phyloP scores from a whole-genome alignment of 441 rosid genomes.

The Erodium moschatum region DNA sequence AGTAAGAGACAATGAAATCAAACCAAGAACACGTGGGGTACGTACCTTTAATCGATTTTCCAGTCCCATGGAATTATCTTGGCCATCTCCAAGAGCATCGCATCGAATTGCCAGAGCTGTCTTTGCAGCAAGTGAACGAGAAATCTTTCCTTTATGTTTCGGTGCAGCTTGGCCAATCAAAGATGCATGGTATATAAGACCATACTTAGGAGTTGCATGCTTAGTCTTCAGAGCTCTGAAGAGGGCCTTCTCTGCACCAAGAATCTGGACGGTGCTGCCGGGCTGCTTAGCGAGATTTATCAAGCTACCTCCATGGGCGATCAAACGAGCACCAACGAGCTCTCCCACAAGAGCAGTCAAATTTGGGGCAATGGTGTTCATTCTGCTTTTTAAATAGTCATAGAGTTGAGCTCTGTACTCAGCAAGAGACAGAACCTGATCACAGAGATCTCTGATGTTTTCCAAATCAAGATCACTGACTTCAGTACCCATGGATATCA shows the following conservation, averaged over 20 bases:
- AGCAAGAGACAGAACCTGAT: slow-evolving; percentile 73
- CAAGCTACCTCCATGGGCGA: slow-evolving; percentile 11
- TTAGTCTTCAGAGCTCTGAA: slow-evolving; percentile 90
- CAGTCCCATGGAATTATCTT: no score
- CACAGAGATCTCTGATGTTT: slow-evolving; percentile 71
- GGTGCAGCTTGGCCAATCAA: no score
- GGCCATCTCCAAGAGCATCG: no score
- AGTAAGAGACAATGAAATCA: no score
- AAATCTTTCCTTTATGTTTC: no score
- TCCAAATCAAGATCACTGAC: slow-evolving; percentile 66
- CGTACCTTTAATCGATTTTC: no score
- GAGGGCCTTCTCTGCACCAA: slow-evolving; percentile 91
- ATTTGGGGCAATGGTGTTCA: slow-evolving; percentile 86
- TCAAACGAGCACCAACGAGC: slow-evolving; percentile 90
- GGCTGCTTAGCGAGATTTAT: no score
- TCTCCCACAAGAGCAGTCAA: slow-evolving; percentile 92
- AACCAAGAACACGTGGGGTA: no score
- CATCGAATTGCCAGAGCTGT: no score
- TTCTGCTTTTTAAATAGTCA: slow-evolving; percentile 77
- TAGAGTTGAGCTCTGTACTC: slow-evolving; percentile 89
- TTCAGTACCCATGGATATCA: slow-evolving; percentile 95
- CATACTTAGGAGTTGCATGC: no score
- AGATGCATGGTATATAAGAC: no score
- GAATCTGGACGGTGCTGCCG: slow-evolving; percentile 44
- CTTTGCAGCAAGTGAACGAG: no score